Evolutionary conservation across 2,329 filamentous ascomycete species (phyloP), one percentile per base, ranked within the genome.

Genomic region (Blastomyces percursus): DNA sequence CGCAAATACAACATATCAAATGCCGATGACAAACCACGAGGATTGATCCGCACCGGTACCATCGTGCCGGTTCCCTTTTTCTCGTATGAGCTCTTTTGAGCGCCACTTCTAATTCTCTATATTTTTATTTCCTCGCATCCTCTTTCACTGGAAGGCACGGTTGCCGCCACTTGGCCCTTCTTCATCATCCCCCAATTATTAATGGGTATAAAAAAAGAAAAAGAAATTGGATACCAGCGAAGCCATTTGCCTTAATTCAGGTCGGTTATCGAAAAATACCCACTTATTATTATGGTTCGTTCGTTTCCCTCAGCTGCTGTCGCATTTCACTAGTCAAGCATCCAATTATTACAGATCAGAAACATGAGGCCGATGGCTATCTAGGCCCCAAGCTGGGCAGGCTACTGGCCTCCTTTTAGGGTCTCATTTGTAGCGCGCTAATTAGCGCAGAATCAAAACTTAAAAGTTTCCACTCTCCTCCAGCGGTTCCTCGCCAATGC

Each of bases 281-380:
- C n/a, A 27, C 27, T 19, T 35, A 32, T 27, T 16, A 11, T 14
- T 51, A 6, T 30, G 24, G 48, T n/a, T 52, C 16, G 44, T n/a
- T 40, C 24, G 32, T 19, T 40, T 27, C 32, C 14, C 3, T 42
- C 27, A 32, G 21, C 19, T 38, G 2, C 16, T 40, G 2, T 19
- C 11, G 21, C 9, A 24, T 21, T 40, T 52, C 35, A 32, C 12
- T 52, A 19, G 19, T 24, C 40, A 52, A 38, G n/a, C 30, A 27
- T 9, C 46, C 46, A 46, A 51, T 60, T 51, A 21, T 60, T 44
- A 51, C 59, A 54, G 9, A 42, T 54, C 46, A 38, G 50, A 60
- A 60, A 24, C 9, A 21, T 52, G 8, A 14, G 44, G 59, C 30
- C 48, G 30, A 60, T 52, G 32, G 50, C 14, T 60, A 48, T 54